Evolutionary conservation across 2,329 filamentous ascomycete species (phyloP).

Genomic region (Hymenotorrendiella dingleyae): DNA sequence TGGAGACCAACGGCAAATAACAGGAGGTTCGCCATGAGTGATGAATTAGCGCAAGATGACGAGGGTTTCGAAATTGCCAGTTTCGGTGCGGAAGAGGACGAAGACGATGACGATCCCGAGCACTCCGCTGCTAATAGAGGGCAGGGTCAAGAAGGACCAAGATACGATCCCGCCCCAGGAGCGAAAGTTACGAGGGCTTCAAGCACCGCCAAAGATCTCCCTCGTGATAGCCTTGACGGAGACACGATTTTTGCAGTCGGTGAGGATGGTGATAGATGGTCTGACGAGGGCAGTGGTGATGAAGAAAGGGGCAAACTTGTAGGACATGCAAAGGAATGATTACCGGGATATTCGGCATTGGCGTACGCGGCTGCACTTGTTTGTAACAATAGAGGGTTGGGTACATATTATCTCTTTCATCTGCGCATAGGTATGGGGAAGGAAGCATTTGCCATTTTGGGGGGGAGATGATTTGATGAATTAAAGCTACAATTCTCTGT

Average conservation of each 20-base stretch:
- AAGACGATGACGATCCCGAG: constrained; percentile 53
- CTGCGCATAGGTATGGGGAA: too few relatives aligned
- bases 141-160: constrained; percentile 28
- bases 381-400: constrained; percentile 11
- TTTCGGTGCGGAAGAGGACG: constrained; percentile 65
- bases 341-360: constrained; percentile 4
- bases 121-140: constrained; percentile 38
- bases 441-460: too few relatives aligned
- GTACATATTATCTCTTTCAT: background rate
- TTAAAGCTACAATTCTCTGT: too few relatives aligned
- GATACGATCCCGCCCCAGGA: constrained; percentile 30
- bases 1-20: constrained; percentile 98
- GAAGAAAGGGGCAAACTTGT: constrained; percentile 49
- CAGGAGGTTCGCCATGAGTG: constrained; percentile 95
- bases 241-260: constrained; percentile 96
- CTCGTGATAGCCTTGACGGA: constrained; percentile 65
- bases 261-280: constrained; percentile 76
- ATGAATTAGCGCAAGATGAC: constrained; percentile 97
- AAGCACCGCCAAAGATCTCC: constrained; percentile 31
- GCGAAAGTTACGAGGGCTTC: constrained; percentile 8
- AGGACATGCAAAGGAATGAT: constrained; percentile 17
- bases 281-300: constrained; percentile 63
- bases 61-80: constrained; percentile 97
- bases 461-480: too few relatives aligned
- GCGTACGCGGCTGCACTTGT: constrained; percentile 2